A percentile compares a stretch with the other conserved stretches of the same genome.
Conservation (phyloP, 2,329 filamentous ascomycete species). For the Pseudogymnoascus sp. region DNA sequence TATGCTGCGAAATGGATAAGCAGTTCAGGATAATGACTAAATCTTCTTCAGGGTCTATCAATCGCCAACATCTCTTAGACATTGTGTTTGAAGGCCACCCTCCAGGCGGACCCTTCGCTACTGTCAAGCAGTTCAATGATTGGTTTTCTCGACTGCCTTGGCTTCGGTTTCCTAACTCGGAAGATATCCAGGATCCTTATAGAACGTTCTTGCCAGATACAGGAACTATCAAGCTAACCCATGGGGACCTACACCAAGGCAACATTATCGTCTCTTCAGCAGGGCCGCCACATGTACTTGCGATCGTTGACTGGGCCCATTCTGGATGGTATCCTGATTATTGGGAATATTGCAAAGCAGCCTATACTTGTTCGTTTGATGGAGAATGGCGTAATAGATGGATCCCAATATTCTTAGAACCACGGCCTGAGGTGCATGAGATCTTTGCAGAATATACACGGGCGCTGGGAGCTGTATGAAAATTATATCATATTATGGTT, state of each 20-base stretch:
- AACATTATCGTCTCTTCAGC: not conserved
- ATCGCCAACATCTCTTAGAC: not conserved
- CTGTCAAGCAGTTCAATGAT: not conserved
- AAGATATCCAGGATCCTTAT: not conserved
- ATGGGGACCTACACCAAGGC: not conserved
- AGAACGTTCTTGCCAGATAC: not conserved
- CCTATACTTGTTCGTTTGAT: conserved; percentile 19
- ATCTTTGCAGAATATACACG: not conserved
- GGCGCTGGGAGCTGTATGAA: not conserved
- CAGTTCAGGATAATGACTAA: not conserved
- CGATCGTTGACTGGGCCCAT: conserved; percentile 27
- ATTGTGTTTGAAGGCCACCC: not conserved
- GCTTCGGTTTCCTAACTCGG: not conserved
- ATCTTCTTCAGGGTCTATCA: not conserved
- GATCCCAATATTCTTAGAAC: not conserved
- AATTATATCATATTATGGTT: not conserved
- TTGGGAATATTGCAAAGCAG: conserved; percentile 28
- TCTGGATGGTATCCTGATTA: conserved; percentile 29
- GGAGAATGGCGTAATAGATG: not conserved
- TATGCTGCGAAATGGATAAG: not conserved
- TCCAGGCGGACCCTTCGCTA: not conserved
- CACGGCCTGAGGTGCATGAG: not conserved
- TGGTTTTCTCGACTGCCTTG: not conserved
- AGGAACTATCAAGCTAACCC: not conserved
- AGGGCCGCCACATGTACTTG: conserved; percentile 17